Conservation (phyloP, 2,329 filamentous ascomycete species). For the Penicillium sp. region DNA sequence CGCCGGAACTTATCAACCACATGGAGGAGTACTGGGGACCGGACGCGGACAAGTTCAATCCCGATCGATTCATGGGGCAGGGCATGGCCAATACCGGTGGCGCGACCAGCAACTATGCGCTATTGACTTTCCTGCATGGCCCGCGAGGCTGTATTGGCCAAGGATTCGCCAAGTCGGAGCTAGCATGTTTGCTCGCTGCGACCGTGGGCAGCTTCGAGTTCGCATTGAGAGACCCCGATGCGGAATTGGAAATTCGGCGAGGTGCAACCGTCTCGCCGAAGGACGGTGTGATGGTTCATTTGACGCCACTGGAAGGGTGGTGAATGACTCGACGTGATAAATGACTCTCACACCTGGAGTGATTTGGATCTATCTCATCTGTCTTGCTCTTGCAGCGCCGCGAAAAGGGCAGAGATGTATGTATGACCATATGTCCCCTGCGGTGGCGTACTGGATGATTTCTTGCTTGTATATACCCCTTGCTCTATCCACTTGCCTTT, state of each 20-base stretch:
- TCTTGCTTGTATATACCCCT: too few relatives aligned
- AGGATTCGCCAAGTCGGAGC: constrained; percentile 76
- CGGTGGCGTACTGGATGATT: too few relatives aligned
- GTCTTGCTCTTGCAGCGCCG: too few relatives aligned
- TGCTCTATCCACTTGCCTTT: too few relatives aligned
- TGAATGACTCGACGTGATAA: constrained; percentile 9
- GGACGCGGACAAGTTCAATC: constrained; percentile 72
- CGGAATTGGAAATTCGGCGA: constrained; percentile 63
- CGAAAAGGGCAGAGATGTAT: too few relatives aligned
- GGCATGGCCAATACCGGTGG: constrained; percentile 62
- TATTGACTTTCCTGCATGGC: constrained; percentile 81
- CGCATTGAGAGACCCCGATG: constrained; percentile 60
- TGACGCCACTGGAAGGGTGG: constrained; percentile 48
- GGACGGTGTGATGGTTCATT: constrained; percentile 67
- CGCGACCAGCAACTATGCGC: constrained; percentile 70
- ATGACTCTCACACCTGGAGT: not conserved
- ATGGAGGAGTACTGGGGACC: constrained; percentile 69
- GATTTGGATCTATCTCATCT: too few relatives aligned
- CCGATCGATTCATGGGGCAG: constrained; percentile 67
- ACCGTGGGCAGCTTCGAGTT: constrained; percentile 72
- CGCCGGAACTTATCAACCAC: constrained; percentile 66
- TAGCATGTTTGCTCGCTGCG: constrained; percentile 75
- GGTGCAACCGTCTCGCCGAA: constrained; percentile 70
- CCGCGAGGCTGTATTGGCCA: constrained; percentile 82
- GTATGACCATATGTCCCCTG: too few relatives aligned